A percentile compares a stretch with the other conserved stretches of the same genome.
Evolutionary conservation across 2,329 filamentous ascomycete species (phyloP).

Genomic region (Tympanopsis confertula): DNA sequence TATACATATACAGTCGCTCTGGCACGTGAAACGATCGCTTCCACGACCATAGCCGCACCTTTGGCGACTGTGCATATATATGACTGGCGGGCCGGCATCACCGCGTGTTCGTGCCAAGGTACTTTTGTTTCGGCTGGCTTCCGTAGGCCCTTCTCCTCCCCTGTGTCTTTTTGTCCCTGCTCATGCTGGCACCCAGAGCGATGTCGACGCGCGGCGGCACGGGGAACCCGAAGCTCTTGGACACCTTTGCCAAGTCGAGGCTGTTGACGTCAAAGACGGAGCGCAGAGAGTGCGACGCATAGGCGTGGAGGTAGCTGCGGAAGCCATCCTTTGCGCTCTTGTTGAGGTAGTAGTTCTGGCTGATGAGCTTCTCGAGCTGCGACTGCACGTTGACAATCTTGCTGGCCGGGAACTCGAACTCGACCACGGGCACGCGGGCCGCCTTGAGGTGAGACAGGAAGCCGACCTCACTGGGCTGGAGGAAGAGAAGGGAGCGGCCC

Average conservation of each 20-base stretch:
- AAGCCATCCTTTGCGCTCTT: conserved; percentile 72
- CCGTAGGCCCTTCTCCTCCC: conserved; percentile 61
- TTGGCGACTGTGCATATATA: too few species aligned
- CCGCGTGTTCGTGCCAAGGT: too few species aligned
- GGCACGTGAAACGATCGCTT: too few species aligned
- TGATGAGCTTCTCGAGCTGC: conserved; percentile 87
- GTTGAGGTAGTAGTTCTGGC: conserved; percentile 93
- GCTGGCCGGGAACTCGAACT: conserved; percentile 87
- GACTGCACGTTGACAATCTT: conserved; percentile 86
- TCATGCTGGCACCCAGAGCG: conserved; percentile 65
- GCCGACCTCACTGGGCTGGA: conserved; percentile 83
- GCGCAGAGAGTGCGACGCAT: conserved; percentile 73
- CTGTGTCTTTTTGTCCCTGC: conserved; percentile 56
- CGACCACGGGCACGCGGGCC: conserved; percentile 81
- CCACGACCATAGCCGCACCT: too few species aligned
- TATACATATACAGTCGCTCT: too few species aligned
- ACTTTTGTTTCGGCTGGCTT: conserved; percentile 65
- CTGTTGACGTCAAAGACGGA: conserved; percentile 78
- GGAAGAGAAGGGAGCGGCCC: conserved; percentile 81
- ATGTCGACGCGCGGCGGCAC: conserved; percentile 71
- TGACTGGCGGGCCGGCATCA: too few species aligned
- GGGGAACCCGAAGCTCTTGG: conserved; percentile 71
- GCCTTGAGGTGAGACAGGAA: conserved; percentile 87
- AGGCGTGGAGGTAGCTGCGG: conserved; percentile 85
- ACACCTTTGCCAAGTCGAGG: conserved; percentile 71